Percentiles rank a stretch among this genome's conserved stretches.
These are phyloP conservation scores for Albatrellus sp. DNA, from an alignment of 1,284 basidiomycete genomes.

Conservation along the genomic window DNA sequence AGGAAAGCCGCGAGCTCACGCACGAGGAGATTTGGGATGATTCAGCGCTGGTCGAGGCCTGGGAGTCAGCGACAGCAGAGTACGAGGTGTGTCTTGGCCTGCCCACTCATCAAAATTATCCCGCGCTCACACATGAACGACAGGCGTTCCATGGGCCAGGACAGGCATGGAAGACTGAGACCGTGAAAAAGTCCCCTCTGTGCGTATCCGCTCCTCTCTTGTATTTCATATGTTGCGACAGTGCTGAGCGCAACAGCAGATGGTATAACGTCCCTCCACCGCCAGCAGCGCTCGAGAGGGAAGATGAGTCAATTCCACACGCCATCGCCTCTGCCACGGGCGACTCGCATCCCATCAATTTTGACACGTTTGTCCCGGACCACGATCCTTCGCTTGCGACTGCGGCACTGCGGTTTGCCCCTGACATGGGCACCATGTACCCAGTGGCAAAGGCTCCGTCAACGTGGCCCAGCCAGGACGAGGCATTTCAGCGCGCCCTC, in stretches of 20 bases:
- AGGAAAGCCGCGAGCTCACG: conserved; percentile 48
- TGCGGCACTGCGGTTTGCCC: conserved; percentile 9
- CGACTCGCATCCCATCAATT: conserved; percentile 53
- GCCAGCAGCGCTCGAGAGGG: conserved; percentile 16
- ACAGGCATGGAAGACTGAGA: conserved; percentile 59
- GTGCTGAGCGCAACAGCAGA: conserved; percentile 22
- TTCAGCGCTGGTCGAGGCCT: conserved; percentile 65
- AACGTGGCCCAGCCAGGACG: conserved; percentile 42
- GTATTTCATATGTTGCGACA: background rate
- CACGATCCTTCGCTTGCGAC: conserved; percentile 48
- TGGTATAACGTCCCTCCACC: conserved; percentile 66
- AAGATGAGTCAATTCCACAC: conserved; percentile 5
- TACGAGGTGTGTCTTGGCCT: conserved; percentile 39
- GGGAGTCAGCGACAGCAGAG: conserved; percentile 70
- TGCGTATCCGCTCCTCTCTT: conserved; percentile 22
- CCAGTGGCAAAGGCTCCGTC: conserved; percentile 8
- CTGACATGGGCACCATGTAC: background rate
- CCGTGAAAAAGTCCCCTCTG: conserved; percentile 59
- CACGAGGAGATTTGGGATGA: conserved; percentile 76
- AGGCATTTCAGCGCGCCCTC: conserved; percentile 61
- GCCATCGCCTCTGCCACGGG: conserved; percentile 15
- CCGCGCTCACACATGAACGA: background rate
- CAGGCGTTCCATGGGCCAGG: conserved; percentile 57
- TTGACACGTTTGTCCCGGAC: conserved; percentile 52
- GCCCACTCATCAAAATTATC: conserved; percentile 1